These are phyloP conservation scores for Clarireedia hainanense DNA, from an alignment of 2,329 filamentous ascomycete genomes.

Conservation along the genomic window DNA sequence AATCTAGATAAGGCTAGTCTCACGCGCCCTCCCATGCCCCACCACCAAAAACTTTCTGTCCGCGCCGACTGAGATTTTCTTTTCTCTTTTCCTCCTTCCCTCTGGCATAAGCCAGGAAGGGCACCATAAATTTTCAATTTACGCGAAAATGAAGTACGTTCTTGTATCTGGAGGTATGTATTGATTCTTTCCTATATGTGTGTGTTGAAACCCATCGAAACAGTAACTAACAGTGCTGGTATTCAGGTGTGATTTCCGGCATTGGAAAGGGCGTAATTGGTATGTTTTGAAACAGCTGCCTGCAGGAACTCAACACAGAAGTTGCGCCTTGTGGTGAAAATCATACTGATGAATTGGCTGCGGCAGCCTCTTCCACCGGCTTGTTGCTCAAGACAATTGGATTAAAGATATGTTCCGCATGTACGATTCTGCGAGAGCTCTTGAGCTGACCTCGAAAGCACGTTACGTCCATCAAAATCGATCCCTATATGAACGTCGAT, in stretches of 20 bases:
- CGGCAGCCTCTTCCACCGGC: slow-evolving; percentile 59
- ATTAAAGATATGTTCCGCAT: slow-evolving; percentile 55
- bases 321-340: neutral
- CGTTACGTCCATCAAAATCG: slow-evolving; percentile 62
- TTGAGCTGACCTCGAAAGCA: slow-evolving; percentile 31
- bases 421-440: neutral
- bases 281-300: slow-evolving; percentile 30
- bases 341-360: slow-evolving; percentile 2
- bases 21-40: neutral
- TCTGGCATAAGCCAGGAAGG: slow-evolving; percentile 23
- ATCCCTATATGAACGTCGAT: slow-evolving; percentile 70
- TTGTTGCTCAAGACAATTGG: slow-evolving; percentile 74
- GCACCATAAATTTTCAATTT: slow-evolving; percentile 17
- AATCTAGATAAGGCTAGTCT: neutral
- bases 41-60: slow-evolving; percentile 10
- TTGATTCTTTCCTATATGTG: neutral
- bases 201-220: neutral
- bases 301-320: neutral
- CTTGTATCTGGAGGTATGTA: slow-evolving; percentile 64
- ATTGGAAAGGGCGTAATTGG: slow-evolving; percentile 61
- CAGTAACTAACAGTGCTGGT: slow-evolving; percentile 14
- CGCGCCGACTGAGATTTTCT: slow-evolving; percentile 3
- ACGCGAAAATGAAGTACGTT: slow-evolving; percentile 67
- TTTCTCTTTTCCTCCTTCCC: slow-evolving; percentile 20
- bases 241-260: slow-evolving; percentile 43